These are phyloP conservation scores for Saussurea involucrata DNA, from an alignment of 129 eudicot genomes.

Conservation along the genomic window DNA sequence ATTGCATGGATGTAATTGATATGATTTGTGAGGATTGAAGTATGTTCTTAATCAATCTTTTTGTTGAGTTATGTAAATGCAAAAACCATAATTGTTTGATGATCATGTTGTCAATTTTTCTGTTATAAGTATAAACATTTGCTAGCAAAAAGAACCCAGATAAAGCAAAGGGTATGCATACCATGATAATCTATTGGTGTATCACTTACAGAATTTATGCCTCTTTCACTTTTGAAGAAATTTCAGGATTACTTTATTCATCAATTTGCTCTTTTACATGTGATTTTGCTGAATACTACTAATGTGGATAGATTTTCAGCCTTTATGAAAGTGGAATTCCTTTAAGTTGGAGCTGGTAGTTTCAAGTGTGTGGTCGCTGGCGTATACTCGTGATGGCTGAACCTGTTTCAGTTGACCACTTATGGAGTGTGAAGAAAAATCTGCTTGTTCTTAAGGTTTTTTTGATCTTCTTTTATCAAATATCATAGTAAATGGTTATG, in stretches of 20 bases:
- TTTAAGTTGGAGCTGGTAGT: slow-evolving; percentile 22
- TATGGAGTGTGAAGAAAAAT: slow-evolving; percentile 1
- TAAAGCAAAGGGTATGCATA: slow-evolving; percentile 23
- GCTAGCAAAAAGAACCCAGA: slow-evolving; percentile 3
- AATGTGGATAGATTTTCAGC: slow-evolving; percentile 1
- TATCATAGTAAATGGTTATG: background rate
- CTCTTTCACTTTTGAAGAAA: slow-evolving; percentile 24
- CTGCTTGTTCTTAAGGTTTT: slow-evolving; percentile 8
- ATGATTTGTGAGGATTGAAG: background rate
- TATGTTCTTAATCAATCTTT: background rate
- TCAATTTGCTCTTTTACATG: slow-evolving; percentile 9
- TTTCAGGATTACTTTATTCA: slow-evolving; percentile 20
- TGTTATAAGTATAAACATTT: background rate
- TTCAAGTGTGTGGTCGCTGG: slow-evolving; percentile 7
- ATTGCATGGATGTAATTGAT: slow-evolving; percentile 1
- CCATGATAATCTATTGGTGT: slow-evolving; percentile 17
- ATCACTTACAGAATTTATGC: slow-evolving; percentile 30
- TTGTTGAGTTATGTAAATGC: background rate
- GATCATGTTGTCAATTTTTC: background rate
- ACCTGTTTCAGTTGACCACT: slow-evolving; percentile 24
- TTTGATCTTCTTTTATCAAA: background rate
- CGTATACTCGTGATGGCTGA: slow-evolving; percentile 20
- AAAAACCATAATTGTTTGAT: background rate
- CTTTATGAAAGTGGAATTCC: slow-evolving; percentile 28
- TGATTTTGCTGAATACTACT: slow-evolving; percentile 3